These are phyloP conservation scores for Talaromyces sp. DNA, from an alignment of 2,329 filamentous ascomycete species.

Conservation along the genomic window DNA sequence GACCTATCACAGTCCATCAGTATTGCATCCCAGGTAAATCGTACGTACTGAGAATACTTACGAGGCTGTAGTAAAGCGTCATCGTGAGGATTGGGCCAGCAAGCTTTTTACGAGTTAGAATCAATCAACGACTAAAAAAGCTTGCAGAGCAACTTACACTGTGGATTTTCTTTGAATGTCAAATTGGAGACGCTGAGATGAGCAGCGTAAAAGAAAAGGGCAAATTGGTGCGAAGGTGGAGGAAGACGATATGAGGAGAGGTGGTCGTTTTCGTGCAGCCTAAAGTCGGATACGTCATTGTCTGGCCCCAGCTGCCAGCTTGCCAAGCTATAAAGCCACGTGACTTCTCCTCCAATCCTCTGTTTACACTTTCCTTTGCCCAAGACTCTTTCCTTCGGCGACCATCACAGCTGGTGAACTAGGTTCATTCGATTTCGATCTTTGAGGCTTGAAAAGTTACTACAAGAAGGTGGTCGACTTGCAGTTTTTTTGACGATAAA, in stretches of 20 bases:
- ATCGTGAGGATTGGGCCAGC: conserved; percentile 41
- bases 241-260: not conserved
- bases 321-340: conserved; percentile 1
- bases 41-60: conserved; percentile 35
- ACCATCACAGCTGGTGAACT: not conserved
- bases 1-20: conserved; percentile 28
- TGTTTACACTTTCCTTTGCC: not conserved
- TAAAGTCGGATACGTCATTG: conserved; percentile 9
- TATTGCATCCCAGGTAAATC: conserved; percentile 5
- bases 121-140: not conserved
- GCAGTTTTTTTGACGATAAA: not conserved
- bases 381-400: not conserved
- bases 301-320: not conserved
- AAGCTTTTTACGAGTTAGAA: conserved; percentile 2
- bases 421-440: not conserved
- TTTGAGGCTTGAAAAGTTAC: not conserved
- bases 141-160: not conserved
- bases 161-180: not conserved
- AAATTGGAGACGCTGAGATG: not conserved
- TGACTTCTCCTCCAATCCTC: not conserved
- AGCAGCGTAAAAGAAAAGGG: not conserved
- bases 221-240: not conserved
- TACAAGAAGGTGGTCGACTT: not conserved
- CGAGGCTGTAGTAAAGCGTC: conserved; percentile 66
- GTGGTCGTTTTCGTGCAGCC: conserved; percentile 11